A percentile compares a stretch with the other conserved stretches of the same genome.
Conservation (phyloP, 2,329 filamentous ascomycete species). For the Phymatotrichopsis omnivora region DNA sequence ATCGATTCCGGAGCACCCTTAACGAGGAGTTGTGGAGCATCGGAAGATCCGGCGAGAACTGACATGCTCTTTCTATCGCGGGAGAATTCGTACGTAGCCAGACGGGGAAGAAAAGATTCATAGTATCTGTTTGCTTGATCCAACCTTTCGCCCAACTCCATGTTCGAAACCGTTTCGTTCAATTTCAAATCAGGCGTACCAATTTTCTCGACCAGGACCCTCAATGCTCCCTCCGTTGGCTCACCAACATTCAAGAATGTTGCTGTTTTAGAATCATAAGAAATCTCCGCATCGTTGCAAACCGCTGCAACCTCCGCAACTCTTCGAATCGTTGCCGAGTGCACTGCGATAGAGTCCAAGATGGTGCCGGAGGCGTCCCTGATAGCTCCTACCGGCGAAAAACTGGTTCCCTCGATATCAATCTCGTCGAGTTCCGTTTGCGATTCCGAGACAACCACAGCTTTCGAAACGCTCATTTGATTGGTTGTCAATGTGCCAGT, state of each 20-base stretch:
- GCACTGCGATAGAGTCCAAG: slow-evolving; percentile 50
- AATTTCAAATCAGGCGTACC: slow-evolving; percentile 60
- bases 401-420: slow-evolving; percentile 85
- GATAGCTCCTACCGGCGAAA: slow-evolving; percentile 70
- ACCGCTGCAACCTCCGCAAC: slow-evolving; percentile 63
- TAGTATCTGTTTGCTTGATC: slow-evolving; percentile 79
- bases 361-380: slow-evolving; percentile 50
- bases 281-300: slow-evolving; percentile 80
- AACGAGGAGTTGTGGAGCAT: slow-evolving; percentile 69
- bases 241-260: slow-evolving; percentile 79
- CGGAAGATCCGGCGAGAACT: slow-evolving; percentile 62
- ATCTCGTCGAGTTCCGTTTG: slow-evolving; percentile 67
- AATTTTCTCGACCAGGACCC: slow-evolving; percentile 87
- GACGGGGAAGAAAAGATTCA: slow-evolving; percentile 60
- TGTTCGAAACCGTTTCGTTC: slow-evolving; percentile 37
- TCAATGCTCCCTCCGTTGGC: slow-evolving; percentile 75
- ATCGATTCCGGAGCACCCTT: slow-evolving; percentile 95
- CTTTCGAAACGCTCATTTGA: slow-evolving; percentile 95
- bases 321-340: slow-evolving; percentile 67
- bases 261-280: slow-evolving; percentile 66
- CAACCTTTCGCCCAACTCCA: slow-evolving; percentile 50
- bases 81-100: slow-evolving; percentile 93
- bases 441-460: slow-evolving; percentile 57
- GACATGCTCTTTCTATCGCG: slow-evolving; percentile 99
- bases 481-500: slow-evolving; percentile 97